Percentiles rank a stretch among this genome's conserved stretches.
These are phyloP conservation scores for Aspergillus egyptiacus DNA, from an alignment of 495 filamentous ascomycete genomes.

Conservation along the genomic window DNA sequence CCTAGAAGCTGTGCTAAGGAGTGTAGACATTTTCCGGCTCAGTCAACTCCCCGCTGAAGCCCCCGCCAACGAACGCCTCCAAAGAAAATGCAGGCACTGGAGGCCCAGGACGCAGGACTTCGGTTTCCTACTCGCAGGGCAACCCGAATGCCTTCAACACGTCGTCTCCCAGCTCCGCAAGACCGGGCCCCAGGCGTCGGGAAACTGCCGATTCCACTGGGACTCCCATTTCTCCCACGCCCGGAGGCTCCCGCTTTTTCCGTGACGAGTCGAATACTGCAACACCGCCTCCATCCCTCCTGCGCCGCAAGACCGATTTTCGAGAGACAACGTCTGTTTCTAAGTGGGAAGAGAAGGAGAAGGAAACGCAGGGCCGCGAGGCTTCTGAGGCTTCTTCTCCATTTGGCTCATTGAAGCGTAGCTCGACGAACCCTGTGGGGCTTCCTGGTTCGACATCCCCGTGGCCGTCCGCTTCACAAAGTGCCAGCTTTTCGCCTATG, in stretches of 20 bases:
- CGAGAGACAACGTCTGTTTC: slow-evolving; percentile 40
- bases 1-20: slow-evolving; percentile 18
- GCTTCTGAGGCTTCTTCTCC: slow-evolving; percentile 43
- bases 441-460: slow-evolving; percentile 55
- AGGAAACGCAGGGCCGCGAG: slow-evolving; percentile 37
- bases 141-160: slow-evolving; percentile 41
- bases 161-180: slow-evolving; percentile 55
- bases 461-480: slow-evolving; percentile 58
- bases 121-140: slow-evolving; percentile 57
- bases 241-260: slow-evolving; percentile 46
- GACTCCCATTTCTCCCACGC: slow-evolving; percentile 55
- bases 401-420: slow-evolving; percentile 62
- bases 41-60: slow-evolving; percentile 90
- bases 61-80: slow-evolving; percentile 60
- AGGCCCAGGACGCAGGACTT: slow-evolving; percentile 64
- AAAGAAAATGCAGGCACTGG: slow-evolving; percentile 62
- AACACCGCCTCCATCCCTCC: slow-evolving; percentile 58
- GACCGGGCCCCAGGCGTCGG: slow-evolving; percentile 70
- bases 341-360: slow-evolving; percentile 38
- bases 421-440: slow-evolving; percentile 59
- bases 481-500: slow-evolving; percentile 59
- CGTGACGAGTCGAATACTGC: slow-evolving; percentile 55
- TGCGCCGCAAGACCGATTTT: slow-evolving; percentile 69
- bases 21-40: slow-evolving; percentile 68
- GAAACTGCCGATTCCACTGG: slow-evolving; percentile 73